Percentiles rank a stretch among this genome's conserved stretches.
Evolutionary conservation across 495 filamentous ascomycete species (phyloP).

Genomic region (Astrocystis sublimbata): DNA sequence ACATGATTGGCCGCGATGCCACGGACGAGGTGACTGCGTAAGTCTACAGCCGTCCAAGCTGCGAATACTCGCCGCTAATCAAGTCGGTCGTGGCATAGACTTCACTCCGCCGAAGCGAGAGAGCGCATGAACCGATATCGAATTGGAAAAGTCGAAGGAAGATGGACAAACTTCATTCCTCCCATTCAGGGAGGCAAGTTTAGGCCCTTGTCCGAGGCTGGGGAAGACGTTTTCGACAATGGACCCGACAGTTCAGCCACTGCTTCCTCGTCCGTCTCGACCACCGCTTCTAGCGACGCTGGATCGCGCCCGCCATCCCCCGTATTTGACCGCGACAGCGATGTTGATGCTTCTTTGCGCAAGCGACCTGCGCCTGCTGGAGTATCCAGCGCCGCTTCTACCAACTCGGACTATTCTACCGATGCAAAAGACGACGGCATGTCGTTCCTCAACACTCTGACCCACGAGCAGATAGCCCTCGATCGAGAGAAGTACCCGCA

Average conservation of each 20-base stretch:
- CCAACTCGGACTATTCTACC: constrained; percentile 43
- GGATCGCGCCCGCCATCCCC: constrained; percentile 60
- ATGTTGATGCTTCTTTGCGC: constrained; percentile 42
- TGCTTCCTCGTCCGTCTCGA: constrained; percentile 27
- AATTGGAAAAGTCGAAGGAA: constrained; percentile 79
- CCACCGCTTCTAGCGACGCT: constrained; percentile 40
- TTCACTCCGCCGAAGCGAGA: constrained; percentile 80
- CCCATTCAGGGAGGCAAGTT: constrained; percentile 93
- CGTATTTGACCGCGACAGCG: constrained; percentile 68
- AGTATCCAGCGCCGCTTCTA: constrained; percentile 34
- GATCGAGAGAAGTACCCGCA: constrained; percentile 83
- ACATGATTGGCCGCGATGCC: constrained; percentile 96
- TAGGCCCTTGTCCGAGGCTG: constrained; percentile 53
- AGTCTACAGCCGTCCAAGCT: constrained; percentile 36
- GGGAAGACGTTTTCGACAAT: constrained; percentile 42
- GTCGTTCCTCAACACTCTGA: constrained; percentile 73
- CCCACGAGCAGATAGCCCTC: constrained; percentile 69
- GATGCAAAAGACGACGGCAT: constrained; percentile 47
- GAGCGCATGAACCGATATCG: constrained; percentile 77
- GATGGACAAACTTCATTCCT: constrained; percentile 86
- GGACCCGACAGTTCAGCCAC: constrained; percentile 39
- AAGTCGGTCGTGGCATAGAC: constrained; percentile 44
- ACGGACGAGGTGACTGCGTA: constrained; percentile 94
- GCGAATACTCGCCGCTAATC: background rate
- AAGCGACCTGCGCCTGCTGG: constrained; percentile 22